Evolutionary conservation across 129 eudicot genomes (phyloP).

Genomic region (Kitagawia praeruptora): DNA sequence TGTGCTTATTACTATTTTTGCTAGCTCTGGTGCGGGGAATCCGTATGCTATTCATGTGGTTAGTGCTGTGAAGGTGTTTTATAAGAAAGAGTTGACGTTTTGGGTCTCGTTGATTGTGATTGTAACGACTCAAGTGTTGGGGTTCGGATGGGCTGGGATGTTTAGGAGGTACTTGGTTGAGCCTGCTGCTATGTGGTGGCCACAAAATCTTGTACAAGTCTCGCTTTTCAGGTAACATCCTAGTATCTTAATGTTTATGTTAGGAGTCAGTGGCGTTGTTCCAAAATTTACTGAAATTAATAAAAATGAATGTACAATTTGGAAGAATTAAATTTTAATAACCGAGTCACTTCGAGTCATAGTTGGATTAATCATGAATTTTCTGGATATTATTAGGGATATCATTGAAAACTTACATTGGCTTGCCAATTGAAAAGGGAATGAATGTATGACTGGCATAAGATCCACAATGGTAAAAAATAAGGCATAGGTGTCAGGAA

Average conservation of each 20-base stretch:
- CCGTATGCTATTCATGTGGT: constrained; percentile 63
- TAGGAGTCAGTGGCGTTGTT: neutral
- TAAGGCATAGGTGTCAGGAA: neutral
- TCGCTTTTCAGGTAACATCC: constrained; percentile 56
- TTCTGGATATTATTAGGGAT: neutral
- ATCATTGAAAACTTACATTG: neutral
- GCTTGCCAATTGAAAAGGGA: neutral
- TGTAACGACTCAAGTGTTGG: constrained; percentile 62
- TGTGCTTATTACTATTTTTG: constrained; percentile 61
- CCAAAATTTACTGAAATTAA: neutral
- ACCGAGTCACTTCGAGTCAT: neutral
- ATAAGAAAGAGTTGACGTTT: constrained; percentile 46
- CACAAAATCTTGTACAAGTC: constrained; percentile 67
- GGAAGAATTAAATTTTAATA: neutral
- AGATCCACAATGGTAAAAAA: neutral
- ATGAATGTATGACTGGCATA: neutral
- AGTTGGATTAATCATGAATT: neutral
- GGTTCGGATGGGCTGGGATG: constrained; percentile 77
- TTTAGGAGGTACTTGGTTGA: constrained; percentile 67
- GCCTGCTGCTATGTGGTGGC: constrained; percentile 92
- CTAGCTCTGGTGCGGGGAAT: constrained; percentile 62
- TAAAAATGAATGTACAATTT: neutral
- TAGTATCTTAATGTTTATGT: neutral
- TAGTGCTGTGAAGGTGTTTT: constrained; percentile 63
- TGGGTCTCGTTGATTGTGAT: constrained; percentile 64